Evolutionary conservation across 495 filamentous ascomycete genomes (phyloP), one percentile per base, ranked within the genome.

Genomic region (Tuber aestivum): DNA sequence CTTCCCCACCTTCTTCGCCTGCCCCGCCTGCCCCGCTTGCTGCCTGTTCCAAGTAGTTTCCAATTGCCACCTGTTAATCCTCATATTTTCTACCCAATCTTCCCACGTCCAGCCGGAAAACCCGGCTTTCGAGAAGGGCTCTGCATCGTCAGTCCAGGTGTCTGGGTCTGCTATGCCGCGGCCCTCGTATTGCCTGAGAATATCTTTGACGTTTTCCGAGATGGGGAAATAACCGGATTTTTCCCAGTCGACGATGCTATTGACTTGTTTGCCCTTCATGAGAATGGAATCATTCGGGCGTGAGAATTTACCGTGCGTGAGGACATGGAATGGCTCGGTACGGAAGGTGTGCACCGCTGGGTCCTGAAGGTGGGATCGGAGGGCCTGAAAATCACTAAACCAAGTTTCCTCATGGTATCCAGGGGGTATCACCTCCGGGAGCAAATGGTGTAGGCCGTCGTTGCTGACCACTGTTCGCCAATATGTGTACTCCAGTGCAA

Each of bases 1-100:
- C n/a, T n/a, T n/a, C n/a, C n/a, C n/a, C n/a, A n/a, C n/a, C n/a
- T n/a, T n/a, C n/a, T n/a, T n/a, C n/a, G n/a, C n/a, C n/a, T n/a
- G n/a, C n/a, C n/a, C n/a, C n/a, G n/a, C n/a, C n/a, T 16, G 0
- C 3, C 0, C 2, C n/a, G 0, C 27, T 10, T 65, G 27, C 4
- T 35, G 1, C 2, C 0, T 1, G 12, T 5, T 2, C 56, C 56
- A 65, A 6, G 12, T 61, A 18, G 0, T 65, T 14, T 18, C 12
- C 56, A 20, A 35, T 65, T 65, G 56, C 27, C 27, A 65, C 27
- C 5, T 16, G 56, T 65, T 65, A 35, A 65, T 3, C 56, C 56
- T 65, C 56, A 65, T 65, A 35, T 65, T 35, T 65, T 65, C 56
- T 65, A 65, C 35, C 27, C 27, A 35, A 16, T 65, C 56, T 5